Percentiles rank a stretch among this genome's conserved stretches.
These are phyloP conservation scores for Penicillium sp. DNA, from an alignment of 2,329 filamentous ascomycete genomes.

Conservation along the genomic window DNA sequence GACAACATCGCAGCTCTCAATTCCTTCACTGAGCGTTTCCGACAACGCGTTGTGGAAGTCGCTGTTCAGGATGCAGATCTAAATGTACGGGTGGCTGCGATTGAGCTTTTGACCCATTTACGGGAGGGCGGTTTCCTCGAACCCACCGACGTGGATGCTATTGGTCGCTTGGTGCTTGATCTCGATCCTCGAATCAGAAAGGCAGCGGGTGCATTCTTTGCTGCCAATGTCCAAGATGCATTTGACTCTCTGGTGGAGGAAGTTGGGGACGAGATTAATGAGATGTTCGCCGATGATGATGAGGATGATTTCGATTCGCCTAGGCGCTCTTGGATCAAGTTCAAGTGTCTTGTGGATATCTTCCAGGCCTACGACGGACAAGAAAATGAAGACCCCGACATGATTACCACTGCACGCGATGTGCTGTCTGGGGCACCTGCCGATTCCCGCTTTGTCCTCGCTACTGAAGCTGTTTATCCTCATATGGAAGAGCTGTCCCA, in stretches of 20 bases:
- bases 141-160: conserved; percentile 84
- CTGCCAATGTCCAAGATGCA: conserved; percentile 80
- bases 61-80: conserved; percentile 83
- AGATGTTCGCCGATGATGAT: conserved; percentile 75
- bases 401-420: conserved; percentile 33
- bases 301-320: conserved; percentile 73
- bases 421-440: conserved; percentile 64
- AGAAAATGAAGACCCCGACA: conserved; percentile 40
- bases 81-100: conserved; percentile 76
- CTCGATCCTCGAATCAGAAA: conserved; percentile 82
- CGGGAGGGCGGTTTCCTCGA: conserved; percentile 85
- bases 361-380: conserved; percentile 80
- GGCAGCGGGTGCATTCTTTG: conserved; percentile 88
- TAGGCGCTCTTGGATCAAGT: conserved; percentile 82
- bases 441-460: conserved; percentile 83
- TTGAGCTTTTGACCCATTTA: conserved; percentile 80
- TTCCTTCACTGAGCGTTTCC: conserved; percentile 91
- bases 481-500: conserved; percentile 78
- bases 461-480: conserved; percentile 83
- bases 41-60: conserved; percentile 87
- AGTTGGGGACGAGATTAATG: conserved; percentile 78
- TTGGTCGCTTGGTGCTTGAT: conserved; percentile 89
- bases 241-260: conserved; percentile 81
- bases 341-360: conserved; percentile 87
- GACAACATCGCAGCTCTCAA: conserved; percentile 77